phyloP scores from a whole-genome alignment of 148 eudicot genomes.

The Silene uniflora region DNA sequence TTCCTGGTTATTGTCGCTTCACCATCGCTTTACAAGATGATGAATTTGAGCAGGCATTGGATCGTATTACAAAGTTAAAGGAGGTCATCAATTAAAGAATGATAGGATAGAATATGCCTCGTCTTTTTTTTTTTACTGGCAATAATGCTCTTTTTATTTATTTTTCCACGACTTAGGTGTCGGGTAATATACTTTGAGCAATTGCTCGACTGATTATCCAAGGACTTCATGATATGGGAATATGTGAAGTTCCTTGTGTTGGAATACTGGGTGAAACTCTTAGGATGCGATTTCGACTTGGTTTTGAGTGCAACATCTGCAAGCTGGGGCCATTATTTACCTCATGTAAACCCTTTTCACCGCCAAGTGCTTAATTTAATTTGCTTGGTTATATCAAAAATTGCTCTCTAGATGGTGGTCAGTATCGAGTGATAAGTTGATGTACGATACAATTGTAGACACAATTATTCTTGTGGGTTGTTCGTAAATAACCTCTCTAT shows the following conservation, averaged over 20 bases:
- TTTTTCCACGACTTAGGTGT: conserved; percentile 21
- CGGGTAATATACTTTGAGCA: neutral
- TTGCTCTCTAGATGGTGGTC: neutral
- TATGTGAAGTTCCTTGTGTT: neutral
- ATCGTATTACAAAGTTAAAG: conserved; percentile 55
- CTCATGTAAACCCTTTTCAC: too few species aligned
- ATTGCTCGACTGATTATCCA: neutral
- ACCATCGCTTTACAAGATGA: conserved; percentile 71
- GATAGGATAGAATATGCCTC: neutral
- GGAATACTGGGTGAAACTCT: neutral
- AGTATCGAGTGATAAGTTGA: neutral
- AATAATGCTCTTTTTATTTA: conserved; percentile 15
- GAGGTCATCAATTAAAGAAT: conserved; percentile 24
- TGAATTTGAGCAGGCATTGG: conserved; percentile 71
- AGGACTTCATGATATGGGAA: neutral
- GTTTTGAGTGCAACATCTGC: neutral
- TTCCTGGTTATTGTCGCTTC: conserved; percentile 85
- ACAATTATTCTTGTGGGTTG: too few species aligned
- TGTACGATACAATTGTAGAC: neutral
- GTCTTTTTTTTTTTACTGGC: neutral
- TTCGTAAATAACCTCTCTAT: too few species aligned
- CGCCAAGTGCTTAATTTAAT: neutral
- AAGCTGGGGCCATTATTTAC: too few species aligned
- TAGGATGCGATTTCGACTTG: neutral
- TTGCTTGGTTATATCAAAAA: neutral